Evolutionary conservation across 2,329 filamentous ascomycete species (phyloP).

Genomic region (Plenodomus biglobosus): DNA sequence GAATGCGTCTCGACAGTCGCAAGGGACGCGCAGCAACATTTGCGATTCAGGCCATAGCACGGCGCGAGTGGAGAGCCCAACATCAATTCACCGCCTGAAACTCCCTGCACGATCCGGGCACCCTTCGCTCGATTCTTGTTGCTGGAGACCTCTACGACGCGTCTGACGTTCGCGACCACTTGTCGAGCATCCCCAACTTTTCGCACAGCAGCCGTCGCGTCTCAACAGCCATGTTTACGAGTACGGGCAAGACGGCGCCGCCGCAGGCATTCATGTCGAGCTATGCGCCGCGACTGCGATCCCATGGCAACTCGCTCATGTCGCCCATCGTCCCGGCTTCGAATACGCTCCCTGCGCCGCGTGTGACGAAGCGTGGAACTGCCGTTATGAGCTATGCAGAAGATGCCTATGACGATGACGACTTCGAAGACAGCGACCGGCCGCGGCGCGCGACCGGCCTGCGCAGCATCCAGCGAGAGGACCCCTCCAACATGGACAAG

Average conservation of each 20-base stretch:
- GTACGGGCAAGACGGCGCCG: conserved; percentile 49
- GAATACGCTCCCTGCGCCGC: conserved; percentile 66
- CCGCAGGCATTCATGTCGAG: conserved; percentile 89
- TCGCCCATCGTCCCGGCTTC: conserved; percentile 77
- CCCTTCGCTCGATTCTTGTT: not conserved
- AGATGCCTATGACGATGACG: conserved; percentile 86
- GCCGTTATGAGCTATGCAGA: conserved; percentile 98
- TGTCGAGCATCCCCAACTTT: conserved; percentile 31
- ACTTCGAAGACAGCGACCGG: conserved; percentile 73
- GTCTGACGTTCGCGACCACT: conserved; percentile 33
- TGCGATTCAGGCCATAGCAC: conserved; percentile 11
- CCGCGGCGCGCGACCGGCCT: conserved; percentile 74
- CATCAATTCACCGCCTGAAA: conserved; percentile 5
- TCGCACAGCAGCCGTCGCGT: conserved; percentile 21
- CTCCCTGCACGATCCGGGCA: conserved; percentile 3
- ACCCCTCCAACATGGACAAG: conserved; percentile 61
- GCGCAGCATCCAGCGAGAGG: conserved; percentile 72
- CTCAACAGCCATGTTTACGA: conserved; percentile 44
- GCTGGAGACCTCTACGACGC: conserved; percentile 26
- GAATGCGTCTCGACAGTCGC: conserved; percentile 24
- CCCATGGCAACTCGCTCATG: conserved; percentile 88
- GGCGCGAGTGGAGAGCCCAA: conserved; percentile 5
- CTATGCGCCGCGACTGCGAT: conserved; percentile 86
- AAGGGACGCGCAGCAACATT: conserved; percentile 30
- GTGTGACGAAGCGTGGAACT: conserved; percentile 96